Evolutionary conservation across 176 grass and related monocot species (phyloP).

Genomic region (Thinopyrum elongatum): DNA sequence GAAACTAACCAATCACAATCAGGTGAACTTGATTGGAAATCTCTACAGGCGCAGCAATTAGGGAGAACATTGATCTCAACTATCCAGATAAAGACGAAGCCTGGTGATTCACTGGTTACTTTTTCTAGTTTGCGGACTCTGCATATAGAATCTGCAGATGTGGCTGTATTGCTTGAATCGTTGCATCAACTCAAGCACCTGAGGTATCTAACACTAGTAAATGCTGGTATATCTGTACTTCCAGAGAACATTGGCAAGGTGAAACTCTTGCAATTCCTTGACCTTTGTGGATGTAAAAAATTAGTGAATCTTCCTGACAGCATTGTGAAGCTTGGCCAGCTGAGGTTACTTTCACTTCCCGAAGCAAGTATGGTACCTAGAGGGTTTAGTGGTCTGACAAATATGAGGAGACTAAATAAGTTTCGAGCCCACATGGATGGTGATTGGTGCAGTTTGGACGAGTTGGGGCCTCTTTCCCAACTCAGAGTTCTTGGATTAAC

Average conservation of each 20-base stretch:
- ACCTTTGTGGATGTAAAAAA: rapidly evolving
- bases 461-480: neutral
- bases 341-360: neutral
- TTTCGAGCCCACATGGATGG: neutral
- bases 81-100: neutral
- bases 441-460: neutral
- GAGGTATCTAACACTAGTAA: neutral
- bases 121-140: conserved; percentile 16
- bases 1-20: neutral
- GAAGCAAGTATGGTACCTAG: neutral
- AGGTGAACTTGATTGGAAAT: neutral
- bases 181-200: conserved; percentile 34
- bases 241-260: neutral
- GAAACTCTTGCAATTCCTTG: conserved; percentile 19
- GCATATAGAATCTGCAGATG: neutral
- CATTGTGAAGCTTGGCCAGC: neutral
- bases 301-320: neutral
- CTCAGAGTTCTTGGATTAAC: neutral
- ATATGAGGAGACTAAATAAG: neutral
- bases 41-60: neutral
- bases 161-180: neutral
- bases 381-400: neutral
- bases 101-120: neutral
- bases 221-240: neutral
- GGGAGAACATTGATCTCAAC: neutral